Conservation (phyloP, 805 yeast genomes). For the Candida jianshihensis region DNA sequence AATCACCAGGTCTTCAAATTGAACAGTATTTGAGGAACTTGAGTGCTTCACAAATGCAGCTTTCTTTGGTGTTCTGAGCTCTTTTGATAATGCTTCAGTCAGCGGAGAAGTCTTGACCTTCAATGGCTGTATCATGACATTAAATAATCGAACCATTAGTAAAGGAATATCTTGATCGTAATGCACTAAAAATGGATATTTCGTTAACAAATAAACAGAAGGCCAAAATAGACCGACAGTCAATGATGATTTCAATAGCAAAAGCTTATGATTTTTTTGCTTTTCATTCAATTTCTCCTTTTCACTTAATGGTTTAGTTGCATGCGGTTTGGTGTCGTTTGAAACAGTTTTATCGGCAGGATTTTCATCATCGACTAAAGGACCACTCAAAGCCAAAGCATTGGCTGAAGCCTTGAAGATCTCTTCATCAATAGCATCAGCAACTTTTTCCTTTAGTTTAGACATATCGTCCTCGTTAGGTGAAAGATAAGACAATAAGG, state of each 20-base stretch:
- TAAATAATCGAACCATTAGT: conserved; percentile 43
- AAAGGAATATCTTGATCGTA: conserved; percentile 43
- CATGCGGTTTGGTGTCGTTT: conserved; percentile 2
- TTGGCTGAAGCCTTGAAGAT: conserved; percentile 59
- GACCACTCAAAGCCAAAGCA: conserved; percentile 85
- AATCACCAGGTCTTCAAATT: conserved; percentile 21
- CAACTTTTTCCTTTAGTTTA: conserved; percentile 36
- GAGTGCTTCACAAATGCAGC: conserved; percentile 14
- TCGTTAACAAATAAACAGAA: conserved; percentile 47
- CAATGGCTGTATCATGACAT: conserved; percentile 43
- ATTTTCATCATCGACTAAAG: conserved; percentile 66
- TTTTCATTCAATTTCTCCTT: conserved; percentile 6
- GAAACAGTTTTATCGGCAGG: conserved; percentile 38
- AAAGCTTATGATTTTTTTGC: conserved; percentile 31
- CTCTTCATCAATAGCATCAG: conserved; percentile 43
- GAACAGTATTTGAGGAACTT: conserved; percentile 24
- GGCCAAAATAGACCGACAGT: conserved; percentile 59
- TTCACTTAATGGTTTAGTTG: background rate
- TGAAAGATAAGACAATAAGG: conserved; percentile 47
- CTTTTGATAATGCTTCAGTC: conserved; percentile 4
- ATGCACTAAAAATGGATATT: conserved; percentile 54
- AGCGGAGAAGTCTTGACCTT: conserved; percentile 20
- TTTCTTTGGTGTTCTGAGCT: conserved; percentile 21
- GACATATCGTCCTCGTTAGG: conserved; percentile 46
- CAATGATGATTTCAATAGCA: conserved; percentile 46